These are phyloP conservation scores for Curvularia eragrostidis DNA, from an alignment of 2,329 filamentous ascomycete species.

Conservation along the genomic window DNA sequence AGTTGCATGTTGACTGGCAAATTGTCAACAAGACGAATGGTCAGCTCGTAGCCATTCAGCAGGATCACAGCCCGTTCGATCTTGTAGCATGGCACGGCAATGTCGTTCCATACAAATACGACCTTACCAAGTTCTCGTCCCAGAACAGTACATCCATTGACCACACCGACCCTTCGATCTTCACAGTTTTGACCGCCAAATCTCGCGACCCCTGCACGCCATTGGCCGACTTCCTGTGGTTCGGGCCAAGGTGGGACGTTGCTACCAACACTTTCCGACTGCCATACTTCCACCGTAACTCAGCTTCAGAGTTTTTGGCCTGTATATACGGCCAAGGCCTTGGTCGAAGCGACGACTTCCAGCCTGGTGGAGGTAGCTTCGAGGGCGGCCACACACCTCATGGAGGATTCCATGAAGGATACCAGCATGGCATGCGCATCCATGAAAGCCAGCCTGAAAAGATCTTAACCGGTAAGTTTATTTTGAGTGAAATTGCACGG, in stretches of 20 bases:
- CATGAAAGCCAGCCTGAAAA: constrained; percentile 54
- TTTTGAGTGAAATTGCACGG: neutral
- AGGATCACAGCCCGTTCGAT: constrained; percentile 54
- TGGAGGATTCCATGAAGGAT: constrained; percentile 53
- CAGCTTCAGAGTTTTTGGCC: constrained; percentile 49
- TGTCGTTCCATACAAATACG: constrained; percentile 62
- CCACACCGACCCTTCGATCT: constrained; percentile 50
- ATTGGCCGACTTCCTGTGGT: constrained; percentile 50
- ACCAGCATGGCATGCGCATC: constrained; percentile 55
- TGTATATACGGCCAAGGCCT: constrained; percentile 48
- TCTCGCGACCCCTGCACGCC: constrained; percentile 48
- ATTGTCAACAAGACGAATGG: constrained; percentile 49
- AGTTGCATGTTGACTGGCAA: constrained; percentile 44
- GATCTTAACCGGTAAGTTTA: constrained; percentile 47
- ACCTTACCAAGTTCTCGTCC: constrained; percentile 57
- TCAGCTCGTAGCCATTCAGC: constrained; percentile 42
- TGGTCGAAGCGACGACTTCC: constrained; percentile 54
- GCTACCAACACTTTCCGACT: constrained; percentile 50
- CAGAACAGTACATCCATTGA: constrained; percentile 50
- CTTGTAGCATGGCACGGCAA: constrained; percentile 52
- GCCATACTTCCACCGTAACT: constrained; percentile 51
- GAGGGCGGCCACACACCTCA: constrained; percentile 50
- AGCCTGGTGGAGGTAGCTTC: constrained; percentile 47
- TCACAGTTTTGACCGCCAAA: constrained; percentile 49
- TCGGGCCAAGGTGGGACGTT: constrained; percentile 50